Percentiles rank a stretch among this genome's conserved stretches.
These are phyloP conservation scores for Starmera amethionina DNA, from an alignment of 805 yeast species.

Conservation along the genomic window DNA sequence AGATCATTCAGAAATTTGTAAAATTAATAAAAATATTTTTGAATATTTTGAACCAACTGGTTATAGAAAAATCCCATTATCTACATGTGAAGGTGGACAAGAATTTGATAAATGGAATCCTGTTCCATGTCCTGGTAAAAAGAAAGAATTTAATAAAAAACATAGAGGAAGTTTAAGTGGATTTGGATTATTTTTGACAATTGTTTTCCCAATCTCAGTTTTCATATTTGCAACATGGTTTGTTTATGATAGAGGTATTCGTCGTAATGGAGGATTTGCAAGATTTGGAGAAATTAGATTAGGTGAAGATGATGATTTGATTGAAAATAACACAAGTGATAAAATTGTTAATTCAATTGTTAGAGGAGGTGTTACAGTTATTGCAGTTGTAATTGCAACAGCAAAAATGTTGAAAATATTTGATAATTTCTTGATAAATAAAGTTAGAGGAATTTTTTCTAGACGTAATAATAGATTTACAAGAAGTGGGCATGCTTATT, in stretches of 20 bases:
- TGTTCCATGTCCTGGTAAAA: slow-evolving; percentile 85
- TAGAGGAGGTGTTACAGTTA: slow-evolving; percentile 24
- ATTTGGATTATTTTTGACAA: slow-evolving; percentile 38
- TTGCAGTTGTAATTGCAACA: slow-evolving; percentile 22
- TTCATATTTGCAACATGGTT: slow-evolving; percentile 34
- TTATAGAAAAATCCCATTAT: slow-evolving; percentile 74
- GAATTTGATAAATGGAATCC: slow-evolving; percentile 55
- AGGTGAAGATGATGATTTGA: slow-evolving; percentile 69
- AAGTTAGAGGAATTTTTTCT: slow-evolving; percentile 8
- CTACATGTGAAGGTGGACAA: slow-evolving; percentile 81
- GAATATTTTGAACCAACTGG: slow-evolving; percentile 89
- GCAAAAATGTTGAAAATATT: slow-evolving; percentile 19
- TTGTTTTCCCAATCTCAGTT: slow-evolving; percentile 43
- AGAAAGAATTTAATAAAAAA: slow-evolving; percentile 43
- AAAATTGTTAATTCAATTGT: slow-evolving; percentile 41
- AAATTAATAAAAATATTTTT: slow-evolving; percentile 35
- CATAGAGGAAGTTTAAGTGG: slow-evolving; percentile 44
- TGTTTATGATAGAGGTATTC: slow-evolving; percentile 68
- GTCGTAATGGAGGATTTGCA: slow-evolving; percentile 50
- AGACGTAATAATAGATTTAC: slow-evolving; percentile 12
- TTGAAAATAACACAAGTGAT: slow-evolving; percentile 43
- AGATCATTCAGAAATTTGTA: slow-evolving; percentile 57
- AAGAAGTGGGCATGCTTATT: slow-evolving; percentile 14
- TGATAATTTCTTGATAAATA: slow-evolving; percentile 10
- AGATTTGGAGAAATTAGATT: slow-evolving; percentile 86